Evolutionary conservation across 352 stramenopile genomes (phyloP).

Genomic region (Aphanomyces astaci): DNA sequence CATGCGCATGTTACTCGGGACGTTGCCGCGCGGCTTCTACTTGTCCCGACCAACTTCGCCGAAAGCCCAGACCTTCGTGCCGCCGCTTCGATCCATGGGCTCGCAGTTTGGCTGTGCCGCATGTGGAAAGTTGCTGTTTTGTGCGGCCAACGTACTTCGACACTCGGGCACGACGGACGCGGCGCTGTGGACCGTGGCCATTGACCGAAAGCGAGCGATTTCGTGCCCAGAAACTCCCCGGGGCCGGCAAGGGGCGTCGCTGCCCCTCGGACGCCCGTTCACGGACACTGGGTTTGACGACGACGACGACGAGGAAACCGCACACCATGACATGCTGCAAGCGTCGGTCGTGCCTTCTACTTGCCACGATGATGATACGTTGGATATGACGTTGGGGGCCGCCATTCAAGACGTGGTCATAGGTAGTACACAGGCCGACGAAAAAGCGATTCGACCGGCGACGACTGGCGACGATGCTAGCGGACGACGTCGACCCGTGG

Average conservation of each 20-base stretch:
- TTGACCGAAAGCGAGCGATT: slow-evolving; percentile 13
- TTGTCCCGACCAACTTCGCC: slow-evolving; percentile 25
- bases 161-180: slow-evolving; percentile 8
- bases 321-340: neutral
- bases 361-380: neutral
- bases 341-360: neutral
- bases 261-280: neutral
- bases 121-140: slow-evolving; percentile 57
- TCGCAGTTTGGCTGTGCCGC: slow-evolving; percentile 53
- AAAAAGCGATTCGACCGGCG: too few relatives aligned
- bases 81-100: slow-evolving; percentile 60
- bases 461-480: too few relatives aligned
- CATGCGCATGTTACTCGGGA: slow-evolving; percentile 49
- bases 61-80: slow-evolving; percentile 42
- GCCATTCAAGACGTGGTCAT: neutral
- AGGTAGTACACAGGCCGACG: too few relatives aligned
- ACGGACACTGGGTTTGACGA: neutral
- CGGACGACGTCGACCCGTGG: neutral
- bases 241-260: neutral
- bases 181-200: neutral
- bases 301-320: neutral
- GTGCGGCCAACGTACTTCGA: slow-evolving; percentile 46
- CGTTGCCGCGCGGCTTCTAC: slow-evolving; percentile 46
- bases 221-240: slow-evolving; percentile 18
- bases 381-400: neutral